phyloP scores from a whole-genome alignment of 495 filamentous ascomycete species.

The Annulohypoxylon nitens region DNA sequence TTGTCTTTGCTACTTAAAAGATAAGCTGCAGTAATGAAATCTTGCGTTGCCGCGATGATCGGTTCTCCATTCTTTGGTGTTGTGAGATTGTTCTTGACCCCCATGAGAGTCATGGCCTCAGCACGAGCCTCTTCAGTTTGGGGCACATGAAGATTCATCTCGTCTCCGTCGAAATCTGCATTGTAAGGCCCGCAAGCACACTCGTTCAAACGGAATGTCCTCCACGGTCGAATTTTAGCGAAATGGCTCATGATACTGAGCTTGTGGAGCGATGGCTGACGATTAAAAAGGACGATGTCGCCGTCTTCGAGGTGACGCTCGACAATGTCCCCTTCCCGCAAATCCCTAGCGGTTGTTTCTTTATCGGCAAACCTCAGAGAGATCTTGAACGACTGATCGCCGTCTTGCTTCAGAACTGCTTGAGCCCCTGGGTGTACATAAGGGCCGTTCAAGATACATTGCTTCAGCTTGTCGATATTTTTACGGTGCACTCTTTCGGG shows the following conservation, averaged over 20 bases:
- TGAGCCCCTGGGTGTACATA: constrained; percentile 89
- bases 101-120: constrained; percentile 97
- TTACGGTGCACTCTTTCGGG: constrained; percentile 85
- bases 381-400: constrained; percentile 67
- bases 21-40: constrained; percentile 97
- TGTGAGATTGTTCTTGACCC: constrained; percentile 94
- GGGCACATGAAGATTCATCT: constrained; percentile 98
- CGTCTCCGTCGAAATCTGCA: constrained; percentile 98
- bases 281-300: constrained; percentile 97
- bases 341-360: constrained; percentile 72
- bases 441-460: constrained; percentile 77
- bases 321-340: constrained; percentile 87
- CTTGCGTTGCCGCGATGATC: constrained; percentile 97
- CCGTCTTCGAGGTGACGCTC: constrained; percentile 96
- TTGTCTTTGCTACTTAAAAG: constrained; percentile 91
- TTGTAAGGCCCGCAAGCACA: constrained; percentile 99
- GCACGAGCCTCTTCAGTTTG: constrained; percentile 97
- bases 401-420: constrained; percentile 74
- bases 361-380: constrained; percentile 81
- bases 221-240: constrained; percentile 92
- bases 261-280: constrained; percentile 97
- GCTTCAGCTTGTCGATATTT: constrained; percentile 84
- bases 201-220: constrained; percentile 96
- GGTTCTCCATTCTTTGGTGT: constrained; percentile 98
- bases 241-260: constrained; percentile 96